Base-by-base conservation (phyloP, 2,329 filamentous ascomycete species). In the Xylariales sp. region DNA sequence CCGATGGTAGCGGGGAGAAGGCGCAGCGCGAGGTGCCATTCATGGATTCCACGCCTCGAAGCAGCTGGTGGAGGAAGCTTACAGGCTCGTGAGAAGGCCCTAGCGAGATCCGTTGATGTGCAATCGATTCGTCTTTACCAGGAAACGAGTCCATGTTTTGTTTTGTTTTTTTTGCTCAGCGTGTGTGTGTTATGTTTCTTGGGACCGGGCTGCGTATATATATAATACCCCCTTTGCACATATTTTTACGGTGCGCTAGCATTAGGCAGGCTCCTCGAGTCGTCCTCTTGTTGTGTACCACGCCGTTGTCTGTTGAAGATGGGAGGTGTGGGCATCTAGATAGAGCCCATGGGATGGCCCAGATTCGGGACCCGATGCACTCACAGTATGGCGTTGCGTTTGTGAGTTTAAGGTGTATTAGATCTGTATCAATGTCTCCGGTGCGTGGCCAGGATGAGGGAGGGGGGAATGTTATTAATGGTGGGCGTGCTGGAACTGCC, bases 51-150 rank as follows among this genome's bases (percentile, higher is more conserved):
- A 80, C 84, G 12, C 85, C 85, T 23, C 80, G 85, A 65, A 86
- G 83, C 69, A 87, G 85, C 70, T 88, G 87, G 86, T 89, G 87
- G 87, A 86, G 80, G 79, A 88, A 87, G 80, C 76, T 87, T 60
- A 83, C 83, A 5, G 82, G 83, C 45, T 64, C 63, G 30, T 75
- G 43, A 70, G 62, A 50, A 5, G 8, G 30, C 5, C 36, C n/a
- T 6, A 34, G 16, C 55, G 49, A 28, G 41, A 43, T 41, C 14
- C 61, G 16, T 32, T 3, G 23, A 23, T 16, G 28, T 18, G 34
- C 16, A 14, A 34, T 45, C 6, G 52, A 43, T 12, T 9, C 46
- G 39, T 54, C 56, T 58, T 18, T 50, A 39, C 43, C 58, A 32
- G 36, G 48, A 32, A 14, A 45, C 45, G 32, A 41, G 46, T 16